phyloP scores from a whole-genome alignment of 176 grass and related monocot genomes.

The Juncus effusus region DNA sequence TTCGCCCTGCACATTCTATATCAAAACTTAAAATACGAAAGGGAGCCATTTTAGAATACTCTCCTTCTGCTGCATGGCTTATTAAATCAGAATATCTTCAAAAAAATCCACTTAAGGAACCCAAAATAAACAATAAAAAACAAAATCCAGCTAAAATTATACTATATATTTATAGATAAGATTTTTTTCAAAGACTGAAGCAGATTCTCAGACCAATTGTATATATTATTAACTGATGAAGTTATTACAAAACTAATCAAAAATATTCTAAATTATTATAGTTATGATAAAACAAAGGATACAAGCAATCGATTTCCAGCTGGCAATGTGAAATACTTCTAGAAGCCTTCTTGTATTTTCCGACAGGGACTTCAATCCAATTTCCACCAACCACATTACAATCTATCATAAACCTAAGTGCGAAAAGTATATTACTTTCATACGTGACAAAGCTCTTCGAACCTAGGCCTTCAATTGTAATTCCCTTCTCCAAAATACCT shows the following conservation, averaged over 20 bases:
- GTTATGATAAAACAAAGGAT: constrained; percentile 40
- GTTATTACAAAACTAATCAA: constrained; percentile 38
- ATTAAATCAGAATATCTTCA: constrained; percentile 72
- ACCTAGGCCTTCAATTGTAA: constrained; percentile 74
- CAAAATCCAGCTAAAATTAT: background rate
- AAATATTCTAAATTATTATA: background rate
- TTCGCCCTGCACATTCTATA: constrained; percentile 95
- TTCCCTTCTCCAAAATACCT: constrained; percentile 94
- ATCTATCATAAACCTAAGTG: constrained; percentile 97
- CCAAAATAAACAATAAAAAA: background rate
- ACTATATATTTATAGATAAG: background rate
- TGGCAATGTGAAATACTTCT: constrained; percentile 76
- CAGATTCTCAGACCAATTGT: background rate
- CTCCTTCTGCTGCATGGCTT: constrained; percentile 75
- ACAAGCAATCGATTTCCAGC: constrained; percentile 82
- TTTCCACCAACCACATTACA: constrained; percentile 90
- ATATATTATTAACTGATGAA: constrained; percentile 9
- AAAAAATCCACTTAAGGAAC: constrained; percentile 24
- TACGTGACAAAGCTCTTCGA: constrained; percentile 86
- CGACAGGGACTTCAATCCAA: constrained; percentile 86
- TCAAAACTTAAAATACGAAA: constrained; percentile 98
- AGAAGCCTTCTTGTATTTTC: constrained; percentile 79
- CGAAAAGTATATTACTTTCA: constrained; percentile 97
- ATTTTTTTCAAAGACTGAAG: background rate
- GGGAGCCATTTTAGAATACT: constrained; percentile 90